A percentile compares a stretch with the other conserved stretches of the same genome.
phyloP scores from a whole-genome alignment of 306 rosid species.

The Canavalia ensiformis region DNA sequence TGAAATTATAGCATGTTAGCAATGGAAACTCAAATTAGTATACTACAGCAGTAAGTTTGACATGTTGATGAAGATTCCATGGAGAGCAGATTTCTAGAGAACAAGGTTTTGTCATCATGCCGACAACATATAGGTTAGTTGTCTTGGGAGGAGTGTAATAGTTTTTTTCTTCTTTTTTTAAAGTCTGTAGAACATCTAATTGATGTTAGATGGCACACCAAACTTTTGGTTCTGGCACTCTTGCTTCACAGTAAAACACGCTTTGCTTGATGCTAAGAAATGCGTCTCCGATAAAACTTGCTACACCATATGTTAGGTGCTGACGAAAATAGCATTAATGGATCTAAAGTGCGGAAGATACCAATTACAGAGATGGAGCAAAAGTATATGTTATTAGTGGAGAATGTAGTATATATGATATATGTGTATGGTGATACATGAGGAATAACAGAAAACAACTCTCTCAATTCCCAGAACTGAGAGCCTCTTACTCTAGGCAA shows the following conservation, averaged over 20 bases:
- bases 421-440: no score
- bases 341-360: no score
- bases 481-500: no score
- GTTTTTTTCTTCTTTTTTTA: neutral
- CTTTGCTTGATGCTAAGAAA: slow-evolving; percentile 21
- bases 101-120: neutral
- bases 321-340: neutral
- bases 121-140: slow-evolving; percentile 6
- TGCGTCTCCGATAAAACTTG: slow-evolving; percentile 16
- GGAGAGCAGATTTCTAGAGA: slow-evolving; percentile 34
- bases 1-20: slow-evolving; percentile 37
- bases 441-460: no score
- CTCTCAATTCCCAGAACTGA: no score
- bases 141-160: slow-evolving; percentile 13
- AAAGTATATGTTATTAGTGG: no score
- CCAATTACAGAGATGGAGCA: no score
- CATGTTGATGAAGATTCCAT: slow-evolving; percentile 16
- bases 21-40: slow-evolving; percentile 22
- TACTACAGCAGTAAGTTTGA: slow-evolving; percentile 38
- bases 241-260: slow-evolving; percentile 26
- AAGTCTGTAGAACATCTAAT: slow-evolving; percentile 16
- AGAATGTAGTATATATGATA: no score
- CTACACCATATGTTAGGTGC: slow-evolving; percentile 24
- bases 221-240: neutral
- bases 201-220: slow-evolving; percentile 4